Percentiles rank a stretch among this genome's conserved stretches.
Conservation (phyloP, 2,329 filamentous ascomycete genomes). For the Verticillium klebahnii region DNA sequence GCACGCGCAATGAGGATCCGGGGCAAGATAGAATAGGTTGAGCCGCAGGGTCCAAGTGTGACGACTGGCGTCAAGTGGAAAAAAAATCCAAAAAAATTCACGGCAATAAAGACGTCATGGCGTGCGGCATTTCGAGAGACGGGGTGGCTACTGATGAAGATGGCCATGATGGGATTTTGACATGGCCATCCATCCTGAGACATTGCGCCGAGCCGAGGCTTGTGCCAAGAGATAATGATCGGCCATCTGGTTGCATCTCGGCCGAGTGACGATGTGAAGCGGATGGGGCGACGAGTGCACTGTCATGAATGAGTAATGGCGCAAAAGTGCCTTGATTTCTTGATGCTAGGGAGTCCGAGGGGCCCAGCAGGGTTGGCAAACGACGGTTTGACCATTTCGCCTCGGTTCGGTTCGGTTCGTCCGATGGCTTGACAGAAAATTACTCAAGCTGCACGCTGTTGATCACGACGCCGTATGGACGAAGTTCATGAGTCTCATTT, state of each 20-base stretch:
- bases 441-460: background rate
- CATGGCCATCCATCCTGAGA: background rate
- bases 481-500: background rate
- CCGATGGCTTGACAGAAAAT: background rate
- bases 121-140: background rate
- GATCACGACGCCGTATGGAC: background rate
- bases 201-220: background rate
- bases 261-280: background rate
- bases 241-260: background rate
- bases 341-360: background rate
- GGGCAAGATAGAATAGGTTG: background rate
- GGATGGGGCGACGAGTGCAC: background rate
- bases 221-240: background rate
- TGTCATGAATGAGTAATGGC: background rate
- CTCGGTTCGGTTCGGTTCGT: background rate
- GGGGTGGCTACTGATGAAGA: too few relatives aligned
- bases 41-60: background rate
- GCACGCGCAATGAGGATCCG: background rate
- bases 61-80: background rate
- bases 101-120: background rate
- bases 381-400: background rate
- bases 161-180: background rate
- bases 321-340: background rate
- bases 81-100: background rate
- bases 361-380: background rate